These are phyloP conservation scores for Yamadazyma paraphyllophila DNA, from an alignment of 805 yeast species.

Conservation along the genomic window DNA sequence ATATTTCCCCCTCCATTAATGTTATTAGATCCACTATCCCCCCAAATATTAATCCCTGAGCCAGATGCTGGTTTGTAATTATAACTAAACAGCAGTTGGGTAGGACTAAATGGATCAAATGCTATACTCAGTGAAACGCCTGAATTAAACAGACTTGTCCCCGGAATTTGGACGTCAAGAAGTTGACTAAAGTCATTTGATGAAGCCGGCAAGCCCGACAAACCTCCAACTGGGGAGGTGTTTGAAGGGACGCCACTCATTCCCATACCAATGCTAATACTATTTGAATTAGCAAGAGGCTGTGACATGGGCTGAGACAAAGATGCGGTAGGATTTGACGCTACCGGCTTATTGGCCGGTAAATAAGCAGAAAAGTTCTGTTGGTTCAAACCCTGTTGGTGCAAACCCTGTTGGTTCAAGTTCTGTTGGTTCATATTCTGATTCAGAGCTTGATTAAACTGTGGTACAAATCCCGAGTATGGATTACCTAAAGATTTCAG, in stretches of 20 bases:
- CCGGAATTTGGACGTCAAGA: neutral
- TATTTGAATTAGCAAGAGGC: neutral
- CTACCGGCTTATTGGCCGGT: neutral
- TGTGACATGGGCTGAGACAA: neutral
- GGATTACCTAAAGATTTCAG: neutral
- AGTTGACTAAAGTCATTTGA: neutral
- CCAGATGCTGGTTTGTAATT: neutral
- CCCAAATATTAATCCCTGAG: constrained; percentile 6
- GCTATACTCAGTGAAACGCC: neutral
- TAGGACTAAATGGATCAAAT: constrained; percentile 5
- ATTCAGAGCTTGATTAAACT: neutral
- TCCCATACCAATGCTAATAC: neutral
- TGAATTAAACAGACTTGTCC: neutral
- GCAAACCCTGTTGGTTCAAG: neutral
- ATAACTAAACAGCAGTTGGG: constrained; percentile 1
- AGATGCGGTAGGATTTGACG: neutral
- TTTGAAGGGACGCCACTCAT: neutral
- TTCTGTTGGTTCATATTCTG: neutral
- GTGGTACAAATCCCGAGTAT: neutral
- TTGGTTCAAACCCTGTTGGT: neutral
- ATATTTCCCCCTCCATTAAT: neutral
- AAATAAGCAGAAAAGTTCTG: neutral
- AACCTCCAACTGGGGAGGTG: too few relatives aligned
- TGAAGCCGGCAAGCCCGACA: too few relatives aligned
- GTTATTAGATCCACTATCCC: constrained; percentile 3